A percentile compares a stretch with the other conserved stretches of the same genome.
Evolutionary conservation across 2,329 filamentous ascomycete genomes (phyloP).

Genomic region (Arthrinium puccinioides): DNA sequence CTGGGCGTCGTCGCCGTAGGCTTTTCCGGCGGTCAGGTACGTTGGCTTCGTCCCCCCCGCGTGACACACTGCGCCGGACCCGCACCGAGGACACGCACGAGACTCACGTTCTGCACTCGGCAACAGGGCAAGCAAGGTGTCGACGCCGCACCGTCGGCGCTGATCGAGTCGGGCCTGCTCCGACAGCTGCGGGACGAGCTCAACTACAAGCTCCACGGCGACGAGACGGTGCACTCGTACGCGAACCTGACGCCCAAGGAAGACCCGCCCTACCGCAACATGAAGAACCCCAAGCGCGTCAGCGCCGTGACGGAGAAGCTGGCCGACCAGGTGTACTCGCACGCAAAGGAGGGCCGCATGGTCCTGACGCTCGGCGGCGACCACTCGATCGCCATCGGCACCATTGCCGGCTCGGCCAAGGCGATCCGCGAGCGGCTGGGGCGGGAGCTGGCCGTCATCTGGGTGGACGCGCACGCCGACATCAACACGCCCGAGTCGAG

Average conservation of each 20-base stretch:
- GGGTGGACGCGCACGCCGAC: conserved; percentile 97
- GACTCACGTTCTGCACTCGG: not conserved
- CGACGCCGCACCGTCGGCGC: conserved; percentile 79
- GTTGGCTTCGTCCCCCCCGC: conserved; percentile 14
- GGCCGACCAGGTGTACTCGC: conserved; percentile 76
- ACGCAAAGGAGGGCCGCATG: conserved; percentile 75
- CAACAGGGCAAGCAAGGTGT: conserved; percentile 79
- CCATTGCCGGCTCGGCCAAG: conserved; percentile 78
- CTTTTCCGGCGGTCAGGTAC: conserved; percentile 92
- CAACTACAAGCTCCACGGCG: conserved; percentile 80
- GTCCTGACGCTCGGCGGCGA: conserved; percentile 93
- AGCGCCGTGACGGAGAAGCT: conserved; percentile 78
- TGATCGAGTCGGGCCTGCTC: conserved; percentile 84
- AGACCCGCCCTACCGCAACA: conserved; percentile 78
- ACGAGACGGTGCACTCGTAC: conserved; percentile 77
- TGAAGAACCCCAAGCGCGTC: conserved; percentile 89
- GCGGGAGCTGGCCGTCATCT: conserved; percentile 88
- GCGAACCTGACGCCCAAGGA: conserved; percentile 60
- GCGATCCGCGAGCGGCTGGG: conserved; percentile 76
- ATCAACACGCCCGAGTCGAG: conserved; percentile 94
- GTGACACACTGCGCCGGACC: not conserved
- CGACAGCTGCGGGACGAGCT: conserved; percentile 77
- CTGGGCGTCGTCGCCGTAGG: conserved; percentile 90
- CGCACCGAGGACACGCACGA: not conserved
- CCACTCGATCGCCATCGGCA: conserved; percentile 94